phyloP scores from a whole-genome alignment of 768 basidiomycete species.

The Xerocomus spinulosus region DNA sequence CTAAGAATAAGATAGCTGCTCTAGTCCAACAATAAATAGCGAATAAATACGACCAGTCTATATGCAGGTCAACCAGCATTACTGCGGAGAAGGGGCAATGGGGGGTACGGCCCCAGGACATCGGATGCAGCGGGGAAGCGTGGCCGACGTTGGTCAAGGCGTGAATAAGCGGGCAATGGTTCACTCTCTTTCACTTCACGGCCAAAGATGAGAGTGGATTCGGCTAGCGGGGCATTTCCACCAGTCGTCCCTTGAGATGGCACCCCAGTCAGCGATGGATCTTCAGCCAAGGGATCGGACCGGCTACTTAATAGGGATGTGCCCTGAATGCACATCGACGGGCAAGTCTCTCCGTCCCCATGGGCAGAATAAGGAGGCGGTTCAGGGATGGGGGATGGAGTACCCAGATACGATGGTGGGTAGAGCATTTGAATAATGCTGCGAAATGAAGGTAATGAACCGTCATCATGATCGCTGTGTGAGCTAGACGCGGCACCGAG shows the following conservation, averaged over 20 bases:
- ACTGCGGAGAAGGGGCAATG: constrained; percentile 7
- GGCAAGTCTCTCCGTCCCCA: background rate
- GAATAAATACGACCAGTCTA: background rate
- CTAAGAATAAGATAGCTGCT: constrained; percentile 9
- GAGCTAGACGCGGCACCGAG: background rate
- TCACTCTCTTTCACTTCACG: constrained; percentile 7
- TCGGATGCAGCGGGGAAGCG: constrained; percentile 16
- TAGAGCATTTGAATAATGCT: constrained; percentile 28
- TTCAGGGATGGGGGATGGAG: constrained; percentile 1
- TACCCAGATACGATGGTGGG: constrained; percentile 16
- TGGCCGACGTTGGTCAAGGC: constrained; percentile 21
- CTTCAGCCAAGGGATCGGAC: constrained; percentile 8
- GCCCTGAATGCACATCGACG: background rate
- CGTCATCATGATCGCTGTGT: background rate
- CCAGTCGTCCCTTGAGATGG: constrained; percentile 4
- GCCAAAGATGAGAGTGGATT: background rate
- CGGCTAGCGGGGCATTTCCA: background rate
- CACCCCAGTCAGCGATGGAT: constrained; percentile 16
- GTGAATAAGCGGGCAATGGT: constrained; percentile 25
- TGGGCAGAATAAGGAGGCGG: constrained; percentile 5
- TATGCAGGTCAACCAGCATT: background rate
- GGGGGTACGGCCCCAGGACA: constrained; percentile 28
- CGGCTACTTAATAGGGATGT: background rate
- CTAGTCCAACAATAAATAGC: constrained; percentile 1
- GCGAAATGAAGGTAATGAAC: constrained; percentile 16